phyloP scores from a whole-genome alignment of 2,329 filamentous ascomycete genomes.

The Xylaria sp. region DNA sequence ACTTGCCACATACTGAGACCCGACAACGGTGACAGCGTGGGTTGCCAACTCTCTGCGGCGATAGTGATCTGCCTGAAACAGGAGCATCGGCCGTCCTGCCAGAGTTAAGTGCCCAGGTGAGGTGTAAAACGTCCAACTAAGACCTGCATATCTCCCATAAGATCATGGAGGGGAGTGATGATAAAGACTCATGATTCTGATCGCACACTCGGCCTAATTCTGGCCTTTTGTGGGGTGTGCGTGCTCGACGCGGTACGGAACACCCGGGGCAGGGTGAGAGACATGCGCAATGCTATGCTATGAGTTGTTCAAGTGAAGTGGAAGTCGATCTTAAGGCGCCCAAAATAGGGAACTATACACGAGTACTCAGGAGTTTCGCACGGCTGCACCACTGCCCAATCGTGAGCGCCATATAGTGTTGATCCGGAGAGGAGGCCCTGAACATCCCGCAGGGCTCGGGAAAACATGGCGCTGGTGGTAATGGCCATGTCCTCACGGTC shows the following conservation, averaged over 20 bases:
- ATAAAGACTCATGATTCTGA: conserved; percentile 22
- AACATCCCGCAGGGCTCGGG: conserved; percentile 23
- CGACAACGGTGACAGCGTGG: conserved; percentile 24
- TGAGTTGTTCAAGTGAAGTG: conserved; percentile 16
- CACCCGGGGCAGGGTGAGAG: conserved; percentile 16
- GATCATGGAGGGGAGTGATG: conserved; percentile 32
- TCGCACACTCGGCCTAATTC: conserved; percentile 23
- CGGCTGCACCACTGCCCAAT: conserved; percentile 30
- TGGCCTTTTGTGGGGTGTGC: conserved; percentile 20
- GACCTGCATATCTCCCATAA: conserved; percentile 24
- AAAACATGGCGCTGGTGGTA: conserved; percentile 11
- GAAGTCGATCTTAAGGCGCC: conserved; percentile 15
- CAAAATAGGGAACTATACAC: conserved; percentile 27
- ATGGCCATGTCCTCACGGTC: conserved; percentile 1
- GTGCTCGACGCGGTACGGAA: conserved; percentile 19
- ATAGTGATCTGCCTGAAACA: conserved; percentile 31
- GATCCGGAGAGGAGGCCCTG: conserved; percentile 22
- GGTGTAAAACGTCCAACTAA: conserved; percentile 14
- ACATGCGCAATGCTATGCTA: conserved; percentile 14
- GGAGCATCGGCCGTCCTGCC: conserved; percentile 19
- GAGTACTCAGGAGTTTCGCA: conserved; percentile 21
- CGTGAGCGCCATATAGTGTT: conserved; percentile 23
- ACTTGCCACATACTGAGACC: conserved; percentile 26
- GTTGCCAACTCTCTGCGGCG: conserved; percentile 17
- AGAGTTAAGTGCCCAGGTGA: conserved; percentile 26